A percentile compares a stretch with the other conserved stretches of the same genome.
These are phyloP conservation scores for Russula ochroleuca DNA, from an alignment of 768 basidiomycete genomes.

Conservation along the genomic window DNA sequence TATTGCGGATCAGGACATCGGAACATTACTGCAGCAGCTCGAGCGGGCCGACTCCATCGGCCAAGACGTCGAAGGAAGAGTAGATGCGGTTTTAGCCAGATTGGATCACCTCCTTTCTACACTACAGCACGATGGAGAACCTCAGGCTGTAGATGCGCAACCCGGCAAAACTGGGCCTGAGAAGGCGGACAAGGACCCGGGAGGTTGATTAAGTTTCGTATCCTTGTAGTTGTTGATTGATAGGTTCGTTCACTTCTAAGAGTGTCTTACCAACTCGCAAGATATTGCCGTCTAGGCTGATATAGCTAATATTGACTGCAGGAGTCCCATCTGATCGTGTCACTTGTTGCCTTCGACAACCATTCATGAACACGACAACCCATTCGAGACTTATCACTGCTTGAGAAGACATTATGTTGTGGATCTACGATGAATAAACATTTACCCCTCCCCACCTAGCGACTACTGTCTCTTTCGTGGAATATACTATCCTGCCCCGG, in stretches of 20 bases:
- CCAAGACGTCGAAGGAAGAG: conserved; percentile 52
- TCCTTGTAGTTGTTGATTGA: neutral
- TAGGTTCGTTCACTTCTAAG: conserved; percentile 15
- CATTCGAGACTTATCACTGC: neutral
- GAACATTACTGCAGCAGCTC: conserved; percentile 51
- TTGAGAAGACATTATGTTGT: neutral
- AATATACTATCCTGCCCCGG: neutral
- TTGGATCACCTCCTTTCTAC: conserved; percentile 51
- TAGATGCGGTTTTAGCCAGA: conserved; percentile 57
- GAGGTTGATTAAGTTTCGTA: neutral
- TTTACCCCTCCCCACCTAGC: neutral
- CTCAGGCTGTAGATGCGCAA: neutral
- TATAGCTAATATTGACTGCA: neutral
- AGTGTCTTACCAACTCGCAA: neutral
- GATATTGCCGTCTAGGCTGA: neutral
- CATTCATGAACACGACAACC: neutral
- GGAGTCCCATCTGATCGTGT: neutral
- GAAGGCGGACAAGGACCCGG: neutral
- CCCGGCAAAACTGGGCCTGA: neutral
- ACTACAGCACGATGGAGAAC: conserved; percentile 37
- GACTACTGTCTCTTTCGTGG: neutral
- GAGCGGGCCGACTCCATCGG: conserved; percentile 59
- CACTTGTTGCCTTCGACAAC: neutral
- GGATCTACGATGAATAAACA: neutral
- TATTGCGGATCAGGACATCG: conserved; percentile 42